Evolutionary conservation across 1,139 yeast genomes (phyloP).

Genomic region (Arxiozyma telluris): DNA sequence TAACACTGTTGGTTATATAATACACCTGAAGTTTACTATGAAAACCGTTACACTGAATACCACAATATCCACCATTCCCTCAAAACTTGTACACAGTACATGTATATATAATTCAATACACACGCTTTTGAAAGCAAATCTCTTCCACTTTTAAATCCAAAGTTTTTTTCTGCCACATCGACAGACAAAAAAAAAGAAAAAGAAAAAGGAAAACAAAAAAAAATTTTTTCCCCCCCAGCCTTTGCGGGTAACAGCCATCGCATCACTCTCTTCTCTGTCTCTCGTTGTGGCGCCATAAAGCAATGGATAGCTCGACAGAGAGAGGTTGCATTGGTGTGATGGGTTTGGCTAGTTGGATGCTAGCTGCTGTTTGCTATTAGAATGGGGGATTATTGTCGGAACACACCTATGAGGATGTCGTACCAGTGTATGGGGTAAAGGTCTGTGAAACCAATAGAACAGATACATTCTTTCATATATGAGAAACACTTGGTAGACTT

Average conservation of each 20-base stretch:
- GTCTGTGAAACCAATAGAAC: not conserved
- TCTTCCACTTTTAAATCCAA: not conserved
- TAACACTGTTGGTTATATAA: not conserved
- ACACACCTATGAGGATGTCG: no score
- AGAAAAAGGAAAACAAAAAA: not conserved
- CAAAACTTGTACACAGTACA: no score
- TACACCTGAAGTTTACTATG: no score
- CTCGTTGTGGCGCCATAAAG: not conserved
- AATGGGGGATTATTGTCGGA: not conserved
- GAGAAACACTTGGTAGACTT: conserved; percentile 16
- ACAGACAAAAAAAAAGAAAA: no score
- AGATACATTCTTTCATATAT: not conserved
- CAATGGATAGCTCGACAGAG: not conserved
- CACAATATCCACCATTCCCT: no score
- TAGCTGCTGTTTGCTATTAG: not conserved
- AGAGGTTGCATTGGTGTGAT: not conserved
- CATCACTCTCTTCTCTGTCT: not conserved
- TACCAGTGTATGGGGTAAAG: not conserved
- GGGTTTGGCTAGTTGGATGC: not conserved
- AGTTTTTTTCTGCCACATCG: not conserved
- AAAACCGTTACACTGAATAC: no score
- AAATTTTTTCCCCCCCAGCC: not conserved
- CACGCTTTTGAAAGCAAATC: no score
- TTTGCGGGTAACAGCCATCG: conserved; percentile 2
- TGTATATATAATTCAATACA: no score